Conservation (phyloP, 345 rosid genomes). For the Gynandropsis gynandra region DNA sequence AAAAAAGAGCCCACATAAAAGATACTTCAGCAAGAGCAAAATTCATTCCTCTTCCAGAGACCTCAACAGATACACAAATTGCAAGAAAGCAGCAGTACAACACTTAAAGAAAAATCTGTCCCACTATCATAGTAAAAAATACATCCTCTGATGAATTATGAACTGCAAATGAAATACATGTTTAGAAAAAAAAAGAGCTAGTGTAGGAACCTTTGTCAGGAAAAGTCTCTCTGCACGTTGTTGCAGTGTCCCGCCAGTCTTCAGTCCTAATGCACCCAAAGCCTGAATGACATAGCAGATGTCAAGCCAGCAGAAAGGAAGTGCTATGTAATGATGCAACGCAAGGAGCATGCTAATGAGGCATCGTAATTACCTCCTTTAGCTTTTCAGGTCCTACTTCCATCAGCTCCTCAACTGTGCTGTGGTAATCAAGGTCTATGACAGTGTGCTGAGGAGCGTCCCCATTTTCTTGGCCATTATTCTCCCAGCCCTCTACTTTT, state of each 20-base stretch:
- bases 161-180: slow-evolving; percentile 12
- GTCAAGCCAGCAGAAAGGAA: slow-evolving; percentile 3
- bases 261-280: slow-evolving; percentile 78
- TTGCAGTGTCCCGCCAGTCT: slow-evolving; percentile 82
- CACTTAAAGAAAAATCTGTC: too few species aligned
- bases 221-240: slow-evolving; percentile 96
- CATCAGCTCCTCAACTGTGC: slow-evolving; percentile 76
- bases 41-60: too few species aligned
- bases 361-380: slow-evolving; percentile 51
- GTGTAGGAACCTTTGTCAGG: slow-evolving; percentile 61
- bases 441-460: slow-evolving; percentile 34
- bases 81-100: too few species aligned
- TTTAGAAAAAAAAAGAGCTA: neutral
- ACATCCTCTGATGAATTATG: neutral
- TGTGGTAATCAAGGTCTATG: slow-evolving; percentile 89
- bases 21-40: too few species aligned
- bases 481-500: slow-evolving; percentile 58
- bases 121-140: slow-evolving; percentile 1
- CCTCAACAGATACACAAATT: too few species aligned
- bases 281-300: slow-evolving; percentile 40
- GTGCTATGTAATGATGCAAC: neutral
- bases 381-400: slow-evolving; percentile 90
- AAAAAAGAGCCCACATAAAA: neutral
- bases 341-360: slow-evolving; percentile 4
- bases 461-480: slow-evolving; percentile 50